These are phyloP conservation scores for Dothidotthia symphoricarpi DNA, from an alignment of 2,329 filamentous ascomycete genomes.

Conservation along the genomic window DNA sequence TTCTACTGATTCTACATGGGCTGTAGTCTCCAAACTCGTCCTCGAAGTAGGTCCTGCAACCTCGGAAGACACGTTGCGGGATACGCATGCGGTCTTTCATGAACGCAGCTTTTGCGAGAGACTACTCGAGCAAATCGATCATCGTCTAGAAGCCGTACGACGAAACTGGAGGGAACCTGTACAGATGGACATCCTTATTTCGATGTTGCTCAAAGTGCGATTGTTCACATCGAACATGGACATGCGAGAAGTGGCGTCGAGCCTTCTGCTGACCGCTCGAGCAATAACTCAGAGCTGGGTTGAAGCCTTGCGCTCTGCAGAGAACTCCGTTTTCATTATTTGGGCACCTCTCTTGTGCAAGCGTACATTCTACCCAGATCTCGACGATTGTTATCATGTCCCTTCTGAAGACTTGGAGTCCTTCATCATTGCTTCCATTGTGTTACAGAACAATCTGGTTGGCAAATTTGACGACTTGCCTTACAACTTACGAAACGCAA, in stretches of 20 bases:
- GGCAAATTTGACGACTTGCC: conserved; percentile 41
- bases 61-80: conserved; percentile 38
- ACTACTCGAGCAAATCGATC: conserved; percentile 50
- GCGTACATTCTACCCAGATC: conserved; percentile 45
- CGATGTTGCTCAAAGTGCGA: conserved; percentile 47
- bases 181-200: conserved; percentile 59
- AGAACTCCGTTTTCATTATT: conserved; percentile 50
- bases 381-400: no score
- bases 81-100: conserved; percentile 51
- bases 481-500: conserved; percentile 35
- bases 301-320: conserved; percentile 44
- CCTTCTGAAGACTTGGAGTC: conserved; percentile 9
- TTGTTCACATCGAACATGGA: conserved; percentile 25
- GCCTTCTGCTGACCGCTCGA: conserved; percentile 47
- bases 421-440: conserved; percentile 45
- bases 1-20: conserved; percentile 52
- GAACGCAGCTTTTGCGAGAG: conserved; percentile 52
- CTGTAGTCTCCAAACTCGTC: conserved; percentile 54
- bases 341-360: conserved; percentile 59
- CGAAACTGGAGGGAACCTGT: conserved; percentile 60
- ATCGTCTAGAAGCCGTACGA: conserved; percentile 49
- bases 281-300: conserved; percentile 53
- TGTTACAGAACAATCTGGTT: conserved; percentile 50
- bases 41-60: conserved; percentile 56
- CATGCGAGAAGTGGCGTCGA: conserved; percentile 4